Conservation (phyloP, 768 basidiomycete species). For the Suillus americanus region DNA sequence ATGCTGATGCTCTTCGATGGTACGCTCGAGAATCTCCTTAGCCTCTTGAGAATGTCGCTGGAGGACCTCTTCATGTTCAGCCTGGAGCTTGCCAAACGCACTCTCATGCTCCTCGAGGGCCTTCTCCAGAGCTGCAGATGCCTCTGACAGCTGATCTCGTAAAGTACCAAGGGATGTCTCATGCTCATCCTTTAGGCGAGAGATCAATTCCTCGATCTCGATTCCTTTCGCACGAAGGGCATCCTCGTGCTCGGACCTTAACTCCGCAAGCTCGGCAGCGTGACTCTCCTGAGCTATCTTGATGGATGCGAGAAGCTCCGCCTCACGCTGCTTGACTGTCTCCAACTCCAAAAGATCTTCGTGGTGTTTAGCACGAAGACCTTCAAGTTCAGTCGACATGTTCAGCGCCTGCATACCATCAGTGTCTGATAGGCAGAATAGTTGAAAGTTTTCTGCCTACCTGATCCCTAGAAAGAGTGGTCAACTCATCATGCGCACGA, state of each 20-base stretch:
- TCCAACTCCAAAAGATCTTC: constrained; percentile 54
- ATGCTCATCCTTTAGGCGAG: constrained; percentile 51
- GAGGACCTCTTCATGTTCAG: constrained; percentile 55
- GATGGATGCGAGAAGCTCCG: constrained; percentile 49
- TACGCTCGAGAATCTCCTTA: constrained; percentile 44
- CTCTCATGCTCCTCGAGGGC: constrained; percentile 59
- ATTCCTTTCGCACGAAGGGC: constrained; percentile 40
- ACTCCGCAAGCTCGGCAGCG: constrained; percentile 43
- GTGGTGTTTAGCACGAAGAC: constrained; percentile 60
- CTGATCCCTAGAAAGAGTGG: constrained; percentile 81
- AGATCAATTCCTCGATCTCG: constrained; percentile 42
- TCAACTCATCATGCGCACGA: constrained; percentile 80
- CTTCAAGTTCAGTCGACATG: constrained; percentile 85
- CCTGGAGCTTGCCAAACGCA: constrained; percentile 55
- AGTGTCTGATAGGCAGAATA: neutral
- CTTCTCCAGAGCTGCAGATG: constrained; percentile 42
- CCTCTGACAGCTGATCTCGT: constrained; percentile 44
- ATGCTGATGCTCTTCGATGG: constrained; percentile 55
- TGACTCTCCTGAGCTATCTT: constrained; percentile 53
- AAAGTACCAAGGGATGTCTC: constrained; percentile 37
- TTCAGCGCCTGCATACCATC: constrained; percentile 60
- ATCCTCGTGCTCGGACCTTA: constrained; percentile 47
- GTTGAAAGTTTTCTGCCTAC: constrained; percentile 36
- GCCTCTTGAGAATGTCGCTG: constrained; percentile 55
- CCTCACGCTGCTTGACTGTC: constrained; percentile 55